Base-by-base conservation (phyloP, 768 basidiomycete species). In the Strobilomyces echinocephalus region DNA sequence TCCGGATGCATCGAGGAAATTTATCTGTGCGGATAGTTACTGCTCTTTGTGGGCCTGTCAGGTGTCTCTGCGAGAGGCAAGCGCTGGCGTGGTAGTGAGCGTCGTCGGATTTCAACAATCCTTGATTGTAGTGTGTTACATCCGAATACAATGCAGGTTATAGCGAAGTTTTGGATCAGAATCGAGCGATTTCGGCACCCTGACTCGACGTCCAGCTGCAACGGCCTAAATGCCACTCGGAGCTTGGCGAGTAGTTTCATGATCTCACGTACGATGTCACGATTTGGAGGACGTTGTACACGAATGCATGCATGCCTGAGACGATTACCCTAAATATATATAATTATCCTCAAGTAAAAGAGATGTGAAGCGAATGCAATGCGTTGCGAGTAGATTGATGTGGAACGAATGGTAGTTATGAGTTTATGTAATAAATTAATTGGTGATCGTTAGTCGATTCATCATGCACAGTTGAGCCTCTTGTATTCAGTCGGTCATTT, bases 101-200 rank as follows among this genome's bases (percentile, higher is more conserved):
- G 73, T 75, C 72, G 75, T 72, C 65, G 84, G 85, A 82, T 87
- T 87, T 87, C 86, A 87, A 87, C 86, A 87, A 87, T 87, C 85
- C 84, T 49, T 66, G 62, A 64, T 68, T 58, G 58, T 68, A 69
- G 24, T 51, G 57, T 68, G 12, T 44, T 46, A 44, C 47, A n/a
- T 16, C 57, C 40, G 30, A 40, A 58, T 61, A 52, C 55, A 36
- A 42, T n/a, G n/a, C n/a, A 4, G 24, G 24, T 24, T 24, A 24
- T 24, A 24, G 2, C 24, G 24, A 24, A 24, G 4, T 24, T n/a
- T 24, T 24, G 24, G 24, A 24, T 24, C 24, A 4, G 24, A 24
- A 24, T 24, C 24, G 24, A 24, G 2, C 2, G 24, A 24, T 24
- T 2, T 24, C 24, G 24, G 24, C 24, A 24, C 2, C 24, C 24